Percentiles rank a stretch among this genome's conserved stretches.
phyloP scores from a whole-genome alignment of 305 asterid species.

The Solanum aculeatissimum region DNA sequence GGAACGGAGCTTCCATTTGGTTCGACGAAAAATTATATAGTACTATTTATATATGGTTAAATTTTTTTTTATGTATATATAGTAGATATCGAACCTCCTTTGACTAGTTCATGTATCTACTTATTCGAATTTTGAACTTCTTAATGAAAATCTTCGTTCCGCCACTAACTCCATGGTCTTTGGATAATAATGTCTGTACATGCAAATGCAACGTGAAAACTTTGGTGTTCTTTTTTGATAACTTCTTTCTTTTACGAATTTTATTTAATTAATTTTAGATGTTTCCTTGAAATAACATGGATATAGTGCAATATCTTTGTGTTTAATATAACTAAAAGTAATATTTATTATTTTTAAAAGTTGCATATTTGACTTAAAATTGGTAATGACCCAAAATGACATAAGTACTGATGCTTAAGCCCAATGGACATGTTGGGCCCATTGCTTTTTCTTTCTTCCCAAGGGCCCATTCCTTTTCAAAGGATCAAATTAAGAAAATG shows the following conservation, averaged over 20 bases:
- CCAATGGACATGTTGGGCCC: not conserved
- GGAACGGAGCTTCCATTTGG: no score
- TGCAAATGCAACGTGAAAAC: not conserved
- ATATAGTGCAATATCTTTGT: not conserved
- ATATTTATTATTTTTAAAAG: not conserved
- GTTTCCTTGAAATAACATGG: not conserved
- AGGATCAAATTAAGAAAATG: not conserved
- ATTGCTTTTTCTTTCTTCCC: not conserved
- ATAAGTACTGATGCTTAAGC: not conserved
- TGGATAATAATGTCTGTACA: not conserved
- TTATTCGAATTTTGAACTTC: no score
- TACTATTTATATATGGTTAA: no score
- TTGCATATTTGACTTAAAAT: not conserved
- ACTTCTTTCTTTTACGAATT: not conserved
- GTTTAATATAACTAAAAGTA: not conserved
- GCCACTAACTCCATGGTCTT: not conserved
- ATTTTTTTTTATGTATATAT: no score
- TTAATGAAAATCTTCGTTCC: no score
- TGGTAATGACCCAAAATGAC: not conserved
- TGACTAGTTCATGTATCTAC: no score
- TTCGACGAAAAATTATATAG: no score
- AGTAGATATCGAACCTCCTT: no score
- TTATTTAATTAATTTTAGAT: not conserved
- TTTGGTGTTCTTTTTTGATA: not conserved
- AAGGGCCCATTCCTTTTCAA: not conserved